Base-by-base conservation (phyloP, 768 basidiomycete genomes). In the Collybiopsis confluens region DNA sequence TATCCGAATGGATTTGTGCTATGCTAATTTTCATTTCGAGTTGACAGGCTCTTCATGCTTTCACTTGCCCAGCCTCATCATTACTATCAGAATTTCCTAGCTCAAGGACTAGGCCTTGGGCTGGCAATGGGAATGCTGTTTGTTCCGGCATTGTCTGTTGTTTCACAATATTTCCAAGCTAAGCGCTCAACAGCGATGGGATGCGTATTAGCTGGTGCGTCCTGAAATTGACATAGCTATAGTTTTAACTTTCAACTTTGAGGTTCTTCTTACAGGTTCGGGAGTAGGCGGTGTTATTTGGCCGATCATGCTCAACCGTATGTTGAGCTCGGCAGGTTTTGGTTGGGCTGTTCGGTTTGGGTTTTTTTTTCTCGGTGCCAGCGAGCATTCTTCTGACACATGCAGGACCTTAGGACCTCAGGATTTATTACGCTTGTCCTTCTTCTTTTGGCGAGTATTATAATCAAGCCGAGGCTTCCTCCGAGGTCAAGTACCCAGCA, bases 131-230 rank as follows among this genome's bases (percentile, higher is more conserved):
- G 77, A 8, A 45, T 75, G 24, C 53, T 75, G 11, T 79, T 78
- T 55, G 58, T 78, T 15, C 79, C 79, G 4, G 71, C 68, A 21
- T 61, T 79, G 48, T 71, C 72, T 3, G 66, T 80, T 28, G 56
- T 76, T 30, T 69, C 74, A 3, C 79, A 80, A 44, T 70, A 76
- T 57, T 82, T 81, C 65, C 61, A 68, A 36, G 61, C 56, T 24
- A 69, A 68, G 1, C 70, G 73, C 15, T 70, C 72, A 10, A 61
- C 77, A 28, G 78, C 75, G 0, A 78, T 78, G 66, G 70, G 76
- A n/a, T 62, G 80, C 45, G 74, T 74, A 24, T 72, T 73, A 0
- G 70, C 74, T 1, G 82, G 78, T 4, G 3, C 4, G 46, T 48
- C 10, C 10, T 33, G 13, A 33, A 5, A 33, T n/a, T 33, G 5